A percentile compares a stretch with the other conserved stretches of the same genome.
These are phyloP conservation scores for Hyphodiscus hymeniophilus DNA, from an alignment of 495 filamentous ascomycete genomes.

Conservation along the genomic window DNA sequence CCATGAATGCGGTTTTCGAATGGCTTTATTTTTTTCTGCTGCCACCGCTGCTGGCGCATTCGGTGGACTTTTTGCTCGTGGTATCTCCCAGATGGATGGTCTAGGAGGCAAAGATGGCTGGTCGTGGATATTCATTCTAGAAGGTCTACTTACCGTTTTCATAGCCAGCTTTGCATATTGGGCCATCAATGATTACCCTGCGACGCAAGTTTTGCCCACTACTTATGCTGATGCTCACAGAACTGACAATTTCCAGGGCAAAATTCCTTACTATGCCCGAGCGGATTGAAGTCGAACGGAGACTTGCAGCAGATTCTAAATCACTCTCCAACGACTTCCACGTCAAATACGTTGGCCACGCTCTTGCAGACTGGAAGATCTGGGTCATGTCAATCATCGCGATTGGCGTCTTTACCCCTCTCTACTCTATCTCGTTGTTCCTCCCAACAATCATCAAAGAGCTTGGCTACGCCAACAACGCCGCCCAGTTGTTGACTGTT, in stretches of 20 bases:
- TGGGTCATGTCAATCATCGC: conserved; percentile 40
- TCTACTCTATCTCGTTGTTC: conserved; percentile 62
- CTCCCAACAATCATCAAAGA: conserved; percentile 61
- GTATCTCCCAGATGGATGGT: conserved; percentile 51
- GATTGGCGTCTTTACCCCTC: conserved; percentile 41
- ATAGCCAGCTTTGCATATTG: conserved; percentile 38
- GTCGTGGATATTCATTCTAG: conserved; percentile 64
- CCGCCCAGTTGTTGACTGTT: conserved; percentile 59
- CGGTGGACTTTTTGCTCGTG: conserved; percentile 53
- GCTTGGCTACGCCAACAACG: conserved; percentile 51
- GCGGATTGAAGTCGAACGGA: conserved; percentile 36
- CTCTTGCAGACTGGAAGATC: conserved; percentile 58
- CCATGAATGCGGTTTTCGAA: conserved; percentile 49
- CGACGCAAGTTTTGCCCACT: conserved; percentile 27
- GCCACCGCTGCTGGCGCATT: conserved; percentile 52
- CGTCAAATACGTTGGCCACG: conserved; percentile 58
- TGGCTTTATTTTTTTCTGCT: conserved; percentile 49
- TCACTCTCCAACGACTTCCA: conserved; percentile 63
- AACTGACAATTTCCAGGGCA: conserved; percentile 24
- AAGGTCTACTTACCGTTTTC: conserved; percentile 36
- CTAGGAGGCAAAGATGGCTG: conserved; percentile 43
- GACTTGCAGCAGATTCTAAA: conserved; percentile 46
- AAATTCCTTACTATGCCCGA: conserved; percentile 44
- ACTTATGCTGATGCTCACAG: neutral
- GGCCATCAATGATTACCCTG: conserved; percentile 51